Evolutionary conservation across 1,139 yeast genomes (phyloP), one percentile per base, ranked within the genome.

Genomic region (Kodamaea suecica): DNA sequence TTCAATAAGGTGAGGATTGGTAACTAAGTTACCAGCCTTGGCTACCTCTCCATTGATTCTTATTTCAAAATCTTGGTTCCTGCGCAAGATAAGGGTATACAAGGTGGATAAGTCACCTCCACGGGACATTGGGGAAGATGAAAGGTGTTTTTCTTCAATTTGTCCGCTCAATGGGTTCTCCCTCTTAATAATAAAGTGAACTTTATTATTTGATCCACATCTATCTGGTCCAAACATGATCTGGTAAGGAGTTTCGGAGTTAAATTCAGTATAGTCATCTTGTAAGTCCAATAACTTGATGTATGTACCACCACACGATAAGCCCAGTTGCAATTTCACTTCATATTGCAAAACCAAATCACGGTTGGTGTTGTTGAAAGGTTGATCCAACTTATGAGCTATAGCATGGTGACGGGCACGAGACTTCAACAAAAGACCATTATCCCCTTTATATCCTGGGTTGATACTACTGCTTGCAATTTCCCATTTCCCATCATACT

Each of bases 171-270:
- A 12, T 26, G 80, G 81, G 52, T 76, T 73, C 49, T 65, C 62
- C 50, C 84, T 75, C 38, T 73, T 75, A 38, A 87, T 53, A 36
- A 87, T 84, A 45, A 88, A 77, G 52, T 84, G 95, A 19, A 88
- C 80, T 59, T 80, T 81, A 63, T 87, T 84, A 31, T 81, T 75
- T 33, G 79, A 58, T 3, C 95, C 95, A 63, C 97, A 90, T 55
- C 73, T 76, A 60, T 90, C 97, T 24, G 97, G 97, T 17, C 97
- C 97, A 67, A 90, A 90, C 94, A 88, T 84, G 44, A 90, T 61
- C 55, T 83, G 87, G 61, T 82, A 87, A 1, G 90, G 84, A 5
- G 95, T 72, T 15, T 71, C 76, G 42, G 76, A 73, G 47, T 64
- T 67, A 59, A 84, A 80, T 49, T 66, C 70, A 4, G 39, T 42